Evolutionary conservation across 2,329 filamentous ascomycete species (phyloP), one percentile per base, ranked within the genome.

Genomic region (Ustilaginoidea virens): DNA sequence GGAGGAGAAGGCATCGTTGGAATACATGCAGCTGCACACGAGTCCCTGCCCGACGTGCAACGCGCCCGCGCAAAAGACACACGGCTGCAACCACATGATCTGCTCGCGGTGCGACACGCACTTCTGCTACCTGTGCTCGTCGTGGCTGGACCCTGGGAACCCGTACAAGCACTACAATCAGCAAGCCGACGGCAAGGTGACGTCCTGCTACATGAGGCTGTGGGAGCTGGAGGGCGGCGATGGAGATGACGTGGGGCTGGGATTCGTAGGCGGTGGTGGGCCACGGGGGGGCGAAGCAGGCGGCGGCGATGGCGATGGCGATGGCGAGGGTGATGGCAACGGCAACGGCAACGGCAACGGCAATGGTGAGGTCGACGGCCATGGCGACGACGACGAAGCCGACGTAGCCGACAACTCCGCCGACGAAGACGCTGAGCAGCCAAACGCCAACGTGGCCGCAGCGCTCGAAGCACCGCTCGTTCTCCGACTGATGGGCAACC

Each of bases 81-180:
- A 81, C 46, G 90, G 90, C 22, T 98, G 90, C 62, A 94, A 94
- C 52, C 86, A 94, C 53, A 96, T 96, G 85, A 80, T 77, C 28
- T 94, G 87, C 55, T 82, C 78, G 50, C 75, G 81, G 38, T 98
- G 90, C 59, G 66, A 77, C 29, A 80, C 82, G 2, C 87, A 96
- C 51, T 96, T 94, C 49, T 98, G 90, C 58, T 96, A 96, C 42
- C 66, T 96, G 1, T 96, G 90, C 47, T 78, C 79, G 1, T 67
- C 74, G n/a, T 96, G 82, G 80, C 64, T 98, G 23, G 68, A 77
- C 32, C 71, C 80, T 0, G 62, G 58, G 12, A 90, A 93, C 41
- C 86, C 86, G 1, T 96, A 96, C 46, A 58, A 66, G 31, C 90
- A 98, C 51, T 98, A 86, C 58, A 93, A 93, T 46, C 64, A 71